phyloP scores from a whole-genome alignment of 1,284 basidiomycete genomes.

The Vanrija humicola region DNA sequence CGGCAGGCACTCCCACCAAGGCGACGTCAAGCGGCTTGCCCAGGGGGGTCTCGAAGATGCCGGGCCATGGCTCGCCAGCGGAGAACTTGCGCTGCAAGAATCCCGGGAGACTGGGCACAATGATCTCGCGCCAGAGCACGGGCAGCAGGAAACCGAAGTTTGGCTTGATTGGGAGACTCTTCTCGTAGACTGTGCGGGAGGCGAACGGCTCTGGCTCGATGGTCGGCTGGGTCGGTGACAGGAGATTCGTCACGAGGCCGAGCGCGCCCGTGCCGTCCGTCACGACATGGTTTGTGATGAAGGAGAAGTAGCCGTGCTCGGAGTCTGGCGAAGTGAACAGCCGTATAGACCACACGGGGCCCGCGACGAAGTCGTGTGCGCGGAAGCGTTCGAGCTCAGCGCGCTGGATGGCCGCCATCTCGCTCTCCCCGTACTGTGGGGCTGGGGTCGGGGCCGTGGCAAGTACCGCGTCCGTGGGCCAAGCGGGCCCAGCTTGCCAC shows the following conservation, averaged over 20 bases:
- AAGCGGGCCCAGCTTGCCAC: slow-evolving; percentile 1
- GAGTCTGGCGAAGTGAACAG: no score
- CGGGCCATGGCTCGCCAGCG: slow-evolving; percentile 27
- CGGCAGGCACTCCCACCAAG: slow-evolving; percentile 14
- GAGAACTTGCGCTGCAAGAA: slow-evolving; percentile 27
- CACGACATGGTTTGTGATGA: neutral
- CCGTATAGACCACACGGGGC: no score
- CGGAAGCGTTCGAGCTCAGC: slow-evolving; percentile 1
- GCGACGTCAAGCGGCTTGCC: slow-evolving; percentile 8
- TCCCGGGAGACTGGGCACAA: slow-evolving; percentile 32
- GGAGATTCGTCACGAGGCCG: neutral
- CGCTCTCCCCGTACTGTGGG: neutral
- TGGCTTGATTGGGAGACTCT: slow-evolving; percentile 25
- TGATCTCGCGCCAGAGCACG: slow-evolving; percentile 27
- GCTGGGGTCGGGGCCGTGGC: neutral
- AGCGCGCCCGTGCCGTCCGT: neutral
- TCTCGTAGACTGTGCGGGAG: slow-evolving; percentile 18
- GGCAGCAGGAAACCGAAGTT: slow-evolving; percentile 20
- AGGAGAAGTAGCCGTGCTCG: neutral
- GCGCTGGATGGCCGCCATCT: neutral
- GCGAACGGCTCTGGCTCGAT: neutral
- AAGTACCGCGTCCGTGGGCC: neutral
- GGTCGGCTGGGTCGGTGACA: neutral
- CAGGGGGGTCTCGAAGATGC: slow-evolving; percentile 1
- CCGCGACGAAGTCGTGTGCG: neutral